Percentiles rank a stretch among this genome's conserved stretches.
Conservation (phyloP, 352 stramenopile genomes). For the Elongisporangium anandrum region DNA sequence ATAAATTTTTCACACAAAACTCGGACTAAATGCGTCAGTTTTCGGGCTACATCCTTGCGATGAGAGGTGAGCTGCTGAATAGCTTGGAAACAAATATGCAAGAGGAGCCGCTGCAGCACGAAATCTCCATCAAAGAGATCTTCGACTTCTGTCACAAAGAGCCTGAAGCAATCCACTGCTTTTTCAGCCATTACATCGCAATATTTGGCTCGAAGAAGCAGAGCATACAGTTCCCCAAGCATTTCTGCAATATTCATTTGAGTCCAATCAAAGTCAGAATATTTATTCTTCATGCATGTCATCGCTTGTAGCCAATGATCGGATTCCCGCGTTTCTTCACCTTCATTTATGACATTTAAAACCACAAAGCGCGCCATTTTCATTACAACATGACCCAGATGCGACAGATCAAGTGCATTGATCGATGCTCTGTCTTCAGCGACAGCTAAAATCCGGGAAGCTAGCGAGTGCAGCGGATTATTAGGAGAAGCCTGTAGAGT, state of each 20-base stretch:
- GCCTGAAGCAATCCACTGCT: constrained; percentile 59
- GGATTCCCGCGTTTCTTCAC: constrained; percentile 18
- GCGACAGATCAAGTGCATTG: constrained; percentile 37
- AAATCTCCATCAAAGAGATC: constrained; percentile 23
- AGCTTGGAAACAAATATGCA: constrained; percentile 69
- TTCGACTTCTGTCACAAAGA: constrained; percentile 51
- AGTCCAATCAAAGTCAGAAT: constrained; percentile 57
- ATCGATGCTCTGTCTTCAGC: constrained; percentile 41
- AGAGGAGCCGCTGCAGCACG: constrained; percentile 61
- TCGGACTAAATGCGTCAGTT: constrained; percentile 52
- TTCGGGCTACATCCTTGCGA: constrained; percentile 21
- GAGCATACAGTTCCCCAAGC: constrained; percentile 52
- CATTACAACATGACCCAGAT: constrained; percentile 54
- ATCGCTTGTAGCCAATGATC: constrained; percentile 46
- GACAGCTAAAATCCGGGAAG: constrained; percentile 32
- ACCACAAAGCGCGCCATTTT: constrained; percentile 70
- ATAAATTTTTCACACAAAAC: constrained; percentile 64
- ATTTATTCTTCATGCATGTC: constrained; percentile 61
- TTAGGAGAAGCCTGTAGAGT: constrained; percentile 26
- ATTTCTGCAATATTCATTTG: constrained; percentile 59
- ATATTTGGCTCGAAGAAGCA: constrained; percentile 35
- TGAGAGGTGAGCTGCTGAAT: constrained; percentile 38
- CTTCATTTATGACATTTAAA: constrained; percentile 36
- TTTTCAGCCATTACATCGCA: constrained; percentile 41
- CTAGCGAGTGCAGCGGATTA: constrained; percentile 25